Conservation (phyloP, 495 filamentous ascomycete genomes). For the Penicillium nucicola region DNA sequence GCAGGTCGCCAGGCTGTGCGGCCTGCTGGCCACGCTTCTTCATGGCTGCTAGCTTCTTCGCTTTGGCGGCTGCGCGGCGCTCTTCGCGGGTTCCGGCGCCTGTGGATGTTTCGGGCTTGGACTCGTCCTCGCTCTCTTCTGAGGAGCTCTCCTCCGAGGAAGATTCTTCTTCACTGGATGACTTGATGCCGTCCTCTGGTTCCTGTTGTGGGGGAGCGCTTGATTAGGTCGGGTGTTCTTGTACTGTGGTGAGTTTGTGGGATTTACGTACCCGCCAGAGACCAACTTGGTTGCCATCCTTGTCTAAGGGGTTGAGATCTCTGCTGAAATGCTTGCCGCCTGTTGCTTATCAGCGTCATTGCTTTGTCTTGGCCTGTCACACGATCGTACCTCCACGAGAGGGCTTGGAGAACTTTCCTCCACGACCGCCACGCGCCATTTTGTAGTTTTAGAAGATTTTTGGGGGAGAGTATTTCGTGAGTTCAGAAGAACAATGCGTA, state of each 20-base stretch:
- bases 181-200: slow-evolving; percentile 37
- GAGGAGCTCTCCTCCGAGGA: slow-evolving; percentile 37
- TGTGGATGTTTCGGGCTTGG: slow-evolving; percentile 14
- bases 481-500: no score
- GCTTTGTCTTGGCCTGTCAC: slow-evolving; percentile 2
- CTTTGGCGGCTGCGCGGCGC: slow-evolving; percentile 83
- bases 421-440: slow-evolving; percentile 62
- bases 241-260: neutral
- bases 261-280: slow-evolving; percentile 71
- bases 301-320: slow-evolving; percentile 80
- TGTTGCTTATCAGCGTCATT: slow-evolving; percentile 26
- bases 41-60: slow-evolving; percentile 84
- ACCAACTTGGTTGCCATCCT: slow-evolving; percentile 70
- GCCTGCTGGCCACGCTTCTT: slow-evolving; percentile 59
- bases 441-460: neutral
- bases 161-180: slow-evolving; percentile 41
- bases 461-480: neutral
- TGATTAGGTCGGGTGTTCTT: neutral
- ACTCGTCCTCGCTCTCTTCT: slow-evolving; percentile 34
- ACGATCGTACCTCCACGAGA: slow-evolving; percentile 74
- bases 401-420: slow-evolving; percentile 92
- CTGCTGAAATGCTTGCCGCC: slow-evolving; percentile 94
- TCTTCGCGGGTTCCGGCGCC: slow-evolving; percentile 75
- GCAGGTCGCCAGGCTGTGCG: slow-evolving; percentile 79
- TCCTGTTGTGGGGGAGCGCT: slow-evolving; percentile 33